Evolutionary conservation across 129 eudicot genomes (phyloP).

Genomic region (Tanacetum coccineum): DNA sequence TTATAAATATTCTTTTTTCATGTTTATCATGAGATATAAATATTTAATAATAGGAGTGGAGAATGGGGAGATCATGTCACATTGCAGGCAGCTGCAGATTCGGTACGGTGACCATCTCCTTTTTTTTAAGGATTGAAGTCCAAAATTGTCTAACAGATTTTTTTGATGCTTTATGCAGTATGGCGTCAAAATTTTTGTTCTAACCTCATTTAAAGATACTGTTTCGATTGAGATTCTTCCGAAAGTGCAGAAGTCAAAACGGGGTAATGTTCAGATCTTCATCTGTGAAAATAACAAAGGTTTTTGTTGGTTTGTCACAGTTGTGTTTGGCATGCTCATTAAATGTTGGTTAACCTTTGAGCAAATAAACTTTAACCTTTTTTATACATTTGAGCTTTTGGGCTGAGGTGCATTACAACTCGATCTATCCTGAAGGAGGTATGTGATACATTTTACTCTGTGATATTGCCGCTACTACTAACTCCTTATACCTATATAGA

Average conservation of each 20-base stretch:
- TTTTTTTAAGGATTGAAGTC: background rate
- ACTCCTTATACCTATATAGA: no score
- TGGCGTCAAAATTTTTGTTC: constrained; percentile 60
- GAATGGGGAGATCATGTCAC: constrained; percentile 95
- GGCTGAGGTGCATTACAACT: no score
- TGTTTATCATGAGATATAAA: constrained; percentile 1
- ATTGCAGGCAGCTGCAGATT: constrained; percentile 87
- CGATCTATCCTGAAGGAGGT: no score
- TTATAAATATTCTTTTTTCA: background rate
- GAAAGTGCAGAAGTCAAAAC: constrained; percentile 59
- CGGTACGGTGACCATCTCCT: constrained; percentile 37
- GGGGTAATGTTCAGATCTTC: constrained; percentile 43
- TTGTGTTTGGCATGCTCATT: no score
- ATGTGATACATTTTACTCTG: no score
- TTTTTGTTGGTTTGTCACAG: no score
- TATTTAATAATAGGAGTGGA: constrained; percentile 46
- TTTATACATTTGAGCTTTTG: no score
- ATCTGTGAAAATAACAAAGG: background rate
- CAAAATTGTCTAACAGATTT: background rate
- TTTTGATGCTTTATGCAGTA: constrained; percentile 48
- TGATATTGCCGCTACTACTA: no score
- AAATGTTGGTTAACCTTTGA: no score
- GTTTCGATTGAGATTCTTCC: constrained; percentile 81
- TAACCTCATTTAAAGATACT: constrained; percentile 75
- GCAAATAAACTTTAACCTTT: no score